A percentile compares a stretch with the other conserved stretches of the same genome.
Evolutionary conservation across 163 green algal species (phyloP).

Genomic region (Chlorella variabilis): DNA sequence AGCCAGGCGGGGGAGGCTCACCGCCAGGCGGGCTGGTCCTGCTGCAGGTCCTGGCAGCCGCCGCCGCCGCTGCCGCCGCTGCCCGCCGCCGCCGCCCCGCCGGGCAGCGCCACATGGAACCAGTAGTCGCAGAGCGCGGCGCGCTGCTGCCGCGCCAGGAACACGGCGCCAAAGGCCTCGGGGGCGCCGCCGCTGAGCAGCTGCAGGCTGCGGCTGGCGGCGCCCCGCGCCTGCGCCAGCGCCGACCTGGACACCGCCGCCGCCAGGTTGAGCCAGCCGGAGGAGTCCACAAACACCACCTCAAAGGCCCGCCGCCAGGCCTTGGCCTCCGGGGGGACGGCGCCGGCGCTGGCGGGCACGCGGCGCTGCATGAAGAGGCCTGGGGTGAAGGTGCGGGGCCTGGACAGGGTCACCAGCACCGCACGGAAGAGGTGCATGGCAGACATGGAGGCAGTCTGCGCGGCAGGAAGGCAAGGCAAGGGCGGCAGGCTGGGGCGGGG

Average conservation of each 20-base stretch:
- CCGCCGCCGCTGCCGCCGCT: neutral
- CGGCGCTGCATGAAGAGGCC: conserved; percentile 48
- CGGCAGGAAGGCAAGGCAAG: neutral
- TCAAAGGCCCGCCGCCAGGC: conserved; percentile 37
- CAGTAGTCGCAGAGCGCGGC: conserved; percentile 42
- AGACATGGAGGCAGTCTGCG: conserved; percentile 61
- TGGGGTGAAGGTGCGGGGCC: conserved; percentile 52
- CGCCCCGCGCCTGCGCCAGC: conserved; percentile 41
- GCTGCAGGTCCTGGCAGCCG: neutral
- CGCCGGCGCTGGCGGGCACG: neutral
- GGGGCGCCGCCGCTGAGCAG: conserved; percentile 54
- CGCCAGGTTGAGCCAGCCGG: conserved; percentile 65
- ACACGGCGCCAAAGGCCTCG: conserved; percentile 59
- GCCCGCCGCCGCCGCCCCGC: neutral
- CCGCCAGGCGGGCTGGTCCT: conserved; percentile 29
- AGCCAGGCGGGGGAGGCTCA: neutral
- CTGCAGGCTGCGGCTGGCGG: conserved; percentile 49
- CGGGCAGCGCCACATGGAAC: conserved; percentile 17
- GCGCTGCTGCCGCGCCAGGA: conserved; percentile 35
- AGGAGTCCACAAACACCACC: conserved; percentile 63
- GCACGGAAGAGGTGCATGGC: conserved; percentile 64
- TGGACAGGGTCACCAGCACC: conserved; percentile 60
- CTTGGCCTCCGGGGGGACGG: conserved; percentile 17
- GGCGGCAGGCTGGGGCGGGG: neutral
- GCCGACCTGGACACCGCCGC: conserved; percentile 45